phyloP scores from a whole-genome alignment of 495 filamentous ascomycete species.

The Penicillium robsamsonii region DNA sequence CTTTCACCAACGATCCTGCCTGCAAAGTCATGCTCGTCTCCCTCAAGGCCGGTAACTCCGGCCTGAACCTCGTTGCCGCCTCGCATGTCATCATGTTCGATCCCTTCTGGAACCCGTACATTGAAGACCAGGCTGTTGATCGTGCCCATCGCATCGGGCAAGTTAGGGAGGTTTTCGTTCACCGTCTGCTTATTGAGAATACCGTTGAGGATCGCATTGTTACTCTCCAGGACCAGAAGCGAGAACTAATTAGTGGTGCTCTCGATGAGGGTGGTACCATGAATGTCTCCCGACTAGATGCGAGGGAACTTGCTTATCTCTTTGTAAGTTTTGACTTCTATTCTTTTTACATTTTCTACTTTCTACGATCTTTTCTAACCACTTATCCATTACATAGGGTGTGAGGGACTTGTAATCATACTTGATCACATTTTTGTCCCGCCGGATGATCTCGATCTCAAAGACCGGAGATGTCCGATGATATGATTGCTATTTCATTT shows the following conservation, averaged over 20 bases:
- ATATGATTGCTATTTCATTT: neutral
- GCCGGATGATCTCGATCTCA: neutral
- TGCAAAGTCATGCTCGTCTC: slow-evolving; percentile 83
- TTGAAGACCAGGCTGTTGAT: slow-evolving; percentile 93
- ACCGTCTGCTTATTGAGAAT: slow-evolving; percentile 70
- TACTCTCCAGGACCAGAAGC: slow-evolving; percentile 80
- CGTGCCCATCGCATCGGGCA: slow-evolving; percentile 92
- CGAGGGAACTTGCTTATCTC: slow-evolving; percentile 65
- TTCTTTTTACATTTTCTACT: neutral
- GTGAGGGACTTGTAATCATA: slow-evolving; percentile 2
- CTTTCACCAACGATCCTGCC: slow-evolving; percentile 65
- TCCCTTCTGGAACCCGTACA: slow-evolving; percentile 95
- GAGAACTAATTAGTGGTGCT: slow-evolving; percentile 72
- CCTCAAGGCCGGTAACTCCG: slow-evolving; percentile 87
- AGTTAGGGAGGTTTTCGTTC: slow-evolving; percentile 67
- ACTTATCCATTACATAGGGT: slow-evolving; percentile 4
- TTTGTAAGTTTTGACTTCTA: slow-evolving; percentile 55
- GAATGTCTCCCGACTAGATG: slow-evolving; percentile 59
- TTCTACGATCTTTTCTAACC: slow-evolving; percentile 12
- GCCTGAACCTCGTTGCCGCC: slow-evolving; percentile 84
- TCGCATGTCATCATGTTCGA: slow-evolving; percentile 89
- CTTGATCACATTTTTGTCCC: neutral
- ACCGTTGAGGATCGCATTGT: slow-evolving; percentile 93
- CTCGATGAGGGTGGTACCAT: slow-evolving; percentile 75
- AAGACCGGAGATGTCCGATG: neutral